A percentile compares a stretch with the other conserved stretches of the same genome.
phyloP scores from a whole-genome alignment of 768 basidiomycete genomes.

The Hygrophorus russula region DNA sequence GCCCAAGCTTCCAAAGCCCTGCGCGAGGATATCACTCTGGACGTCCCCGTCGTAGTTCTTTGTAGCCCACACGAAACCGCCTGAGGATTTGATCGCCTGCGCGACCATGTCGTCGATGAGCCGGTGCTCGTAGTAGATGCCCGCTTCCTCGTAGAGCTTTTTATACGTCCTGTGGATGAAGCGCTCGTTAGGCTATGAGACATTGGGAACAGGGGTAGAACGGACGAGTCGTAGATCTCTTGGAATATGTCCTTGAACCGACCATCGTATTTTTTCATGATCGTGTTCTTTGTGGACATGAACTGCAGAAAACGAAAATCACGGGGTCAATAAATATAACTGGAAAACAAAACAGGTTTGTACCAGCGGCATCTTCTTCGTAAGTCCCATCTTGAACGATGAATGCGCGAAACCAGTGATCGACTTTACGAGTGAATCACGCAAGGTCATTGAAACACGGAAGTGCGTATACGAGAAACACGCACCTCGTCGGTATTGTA shows the following conservation, averaged over 20 bases:
- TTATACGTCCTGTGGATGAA: slow-evolving; percentile 46
- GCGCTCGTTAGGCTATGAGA: not conserved
- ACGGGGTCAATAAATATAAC: not conserved
- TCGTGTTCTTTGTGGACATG: slow-evolving; percentile 98
- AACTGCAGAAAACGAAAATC: slow-evolving; percentile 37
- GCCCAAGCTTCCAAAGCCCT: slow-evolving; percentile 92
- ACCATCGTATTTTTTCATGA: slow-evolving; percentile 95
- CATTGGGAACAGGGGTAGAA: slow-evolving; percentile 3
- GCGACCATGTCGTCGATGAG: slow-evolving; percentile 99
- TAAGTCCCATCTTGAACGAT: slow-evolving; percentile 91
- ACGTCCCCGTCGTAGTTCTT: slow-evolving; percentile 83
- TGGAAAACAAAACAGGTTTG: slow-evolving; percentile 8
- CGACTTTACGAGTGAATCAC: slow-evolving; percentile 34
- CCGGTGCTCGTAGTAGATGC: slow-evolving; percentile 91
- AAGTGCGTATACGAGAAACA: slow-evolving; percentile 2
- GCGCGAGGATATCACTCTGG: slow-evolving; percentile 90
- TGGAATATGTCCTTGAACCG: slow-evolving; percentile 99
- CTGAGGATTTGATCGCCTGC: slow-evolving; percentile 91
- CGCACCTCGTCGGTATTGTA: slow-evolving; percentile 92
- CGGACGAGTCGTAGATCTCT: slow-evolving; percentile 76
- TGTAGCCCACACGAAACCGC: slow-evolving; percentile 76
- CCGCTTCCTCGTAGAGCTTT: slow-evolving; percentile 50
- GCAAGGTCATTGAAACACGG: not conserved
- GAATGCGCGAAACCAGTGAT: slow-evolving; percentile 95
- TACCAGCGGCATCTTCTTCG: slow-evolving; percentile 68